Base-by-base conservation (phyloP, 2,329 filamentous ascomycete genomes). In the Aspergillus puulaauensis region DNA sequence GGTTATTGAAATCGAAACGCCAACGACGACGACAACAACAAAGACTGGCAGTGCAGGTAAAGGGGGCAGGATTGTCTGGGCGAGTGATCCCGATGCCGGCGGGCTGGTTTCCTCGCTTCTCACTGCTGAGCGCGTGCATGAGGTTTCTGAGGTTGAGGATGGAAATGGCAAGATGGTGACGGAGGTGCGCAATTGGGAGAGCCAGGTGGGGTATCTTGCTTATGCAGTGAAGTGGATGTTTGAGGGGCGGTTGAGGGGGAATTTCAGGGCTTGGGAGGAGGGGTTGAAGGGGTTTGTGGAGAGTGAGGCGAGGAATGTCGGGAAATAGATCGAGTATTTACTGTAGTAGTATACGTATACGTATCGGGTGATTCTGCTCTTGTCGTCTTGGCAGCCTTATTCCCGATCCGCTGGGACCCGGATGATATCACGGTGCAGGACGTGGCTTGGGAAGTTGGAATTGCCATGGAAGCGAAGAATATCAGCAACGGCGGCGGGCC, bases 111-210 rank as follows among this genome's bases (percentile, higher is more conserved):
- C 61, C 3, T 73, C 66, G n/a, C 48, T 82, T 17, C 56, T 81
- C 52, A 71, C 66, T 50, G 73, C 75, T 31, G 78, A 82, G 62
- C 67, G 79, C 11, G 76, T 79, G n/a, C 79, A 81, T 60, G 79
- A 81, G 68, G 68, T 82, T 37, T 66, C 67, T 19, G 76, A 77
- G 56, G 66, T 71, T 6, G 70, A 70, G 35, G 33, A 50, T 6
- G 59, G 24, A 14, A 49, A 56, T 21, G 63, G 59, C 11, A 58
- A 48, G 39, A 70, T 49, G 44, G 64, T 65, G 60, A 71, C 63
- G 51, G 66, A 74, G 68, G 65, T 74, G 62, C 66, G 70, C 55
- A 79, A 75, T 57, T 81, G 79, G 79, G 76, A 80, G 66, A 70
- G 69, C 4, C 78, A 80, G 65, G 66, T 62, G 12, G 80, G 79